phyloP scores from a whole-genome alignment of 2,329 filamentous ascomycete species.

The Rachicladosporium sp. region DNA sequence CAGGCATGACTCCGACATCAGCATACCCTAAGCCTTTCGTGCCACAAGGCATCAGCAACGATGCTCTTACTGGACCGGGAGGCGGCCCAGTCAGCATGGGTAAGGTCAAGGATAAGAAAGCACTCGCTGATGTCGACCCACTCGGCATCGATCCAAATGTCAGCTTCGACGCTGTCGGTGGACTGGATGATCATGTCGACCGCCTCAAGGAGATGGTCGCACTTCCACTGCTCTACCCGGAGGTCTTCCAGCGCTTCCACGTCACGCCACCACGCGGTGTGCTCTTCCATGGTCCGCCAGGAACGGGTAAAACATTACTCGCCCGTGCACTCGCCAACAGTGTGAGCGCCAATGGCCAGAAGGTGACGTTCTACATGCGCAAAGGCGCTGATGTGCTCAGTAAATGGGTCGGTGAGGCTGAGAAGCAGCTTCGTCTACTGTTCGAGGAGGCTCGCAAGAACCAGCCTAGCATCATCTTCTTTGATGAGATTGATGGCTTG shows the following conservation, averaged over 20 bases:
- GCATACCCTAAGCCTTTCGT: slow-evolving; percentile 38
- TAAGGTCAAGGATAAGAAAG: slow-evolving; percentile 85
- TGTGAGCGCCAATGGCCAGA: slow-evolving; percentile 65
- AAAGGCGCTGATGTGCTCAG: slow-evolving; percentile 95
- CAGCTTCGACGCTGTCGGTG: slow-evolving; percentile 88
- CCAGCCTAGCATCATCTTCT: slow-evolving; percentile 98
- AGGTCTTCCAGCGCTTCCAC: slow-evolving; percentile 82
- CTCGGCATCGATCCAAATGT: slow-evolving; percentile 86
- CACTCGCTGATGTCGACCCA: slow-evolving; percentile 85
- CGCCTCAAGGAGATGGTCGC: slow-evolving; percentile 98
- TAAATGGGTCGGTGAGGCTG: slow-evolving; percentile 98
- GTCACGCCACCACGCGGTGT: slow-evolving; percentile 92
- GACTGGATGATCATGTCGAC: slow-evolving; percentile 84
- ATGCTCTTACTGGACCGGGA: slow-evolving; percentile 42
- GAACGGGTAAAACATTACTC: slow-evolving; percentile 94
- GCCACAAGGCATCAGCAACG: slow-evolving; percentile 45
- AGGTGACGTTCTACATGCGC: slow-evolving; percentile 98
- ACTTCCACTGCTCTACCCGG: slow-evolving; percentile 83
- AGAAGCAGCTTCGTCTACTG: slow-evolving; percentile 81
- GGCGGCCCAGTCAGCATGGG: slow-evolving; percentile 66
- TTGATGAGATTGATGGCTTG: slow-evolving; percentile 95
- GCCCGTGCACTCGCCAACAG: slow-evolving; percentile 86
- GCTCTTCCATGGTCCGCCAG: slow-evolving; percentile 89
- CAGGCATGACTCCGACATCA: slow-evolving; percentile 51
- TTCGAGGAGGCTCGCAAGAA: slow-evolving; percentile 94